Evolutionary conservation across 2,329 filamentous ascomycete genomes (phyloP), one percentile per base, ranked within the genome.

Genomic region (Neurospora sp.): DNA sequence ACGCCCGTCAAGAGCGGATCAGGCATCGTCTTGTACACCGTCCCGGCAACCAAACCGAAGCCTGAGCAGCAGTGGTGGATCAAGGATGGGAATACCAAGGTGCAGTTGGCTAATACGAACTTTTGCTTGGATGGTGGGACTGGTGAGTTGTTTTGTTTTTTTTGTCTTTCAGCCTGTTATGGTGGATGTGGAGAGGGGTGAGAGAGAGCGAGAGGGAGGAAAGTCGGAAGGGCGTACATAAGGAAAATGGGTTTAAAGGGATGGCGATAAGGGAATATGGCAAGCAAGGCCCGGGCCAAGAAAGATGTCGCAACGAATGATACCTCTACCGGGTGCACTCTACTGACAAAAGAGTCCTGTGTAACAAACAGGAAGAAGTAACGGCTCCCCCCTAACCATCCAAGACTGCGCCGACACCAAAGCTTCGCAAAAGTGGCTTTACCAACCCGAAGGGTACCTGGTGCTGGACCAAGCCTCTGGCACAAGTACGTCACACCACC

Each of bases 41-140:
- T 69, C 12, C 46, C 10, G 15, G 36, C 65, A 12, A 28, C 69
- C 37, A 75, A 71, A 62, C 73, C 74, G 71, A 79, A 75, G 71
- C 73, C 78, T 2, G 80, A 80, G 71, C 81, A 82, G 73, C 80
- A 81, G 70, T 82, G 81, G 81, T 80, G 80, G 68, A 69, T 82
- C 73, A 78, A 78, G 72, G 71, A 73, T 28, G 78, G 78, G 69
- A 72, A 71, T 41, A 78, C 76, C 66, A 79, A 77, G 72, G 79
- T 82, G 71, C 79, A 81, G 72, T 74, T 81, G 28, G 79, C 77
- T 0, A 73, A 75, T 69, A 80, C 77, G n/a, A 79, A 75, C 5
- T 77, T 82, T n/a, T 82, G 80, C 70, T 68, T 82, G 23, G 81
- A 82, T 67, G 81, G 77, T 4, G 81, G 81, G 43, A 52, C n/a